Evolutionary conservation across 2,329 filamentous ascomycete genomes (phyloP).

Genomic region (Periglandula ipomoeae): DNA sequence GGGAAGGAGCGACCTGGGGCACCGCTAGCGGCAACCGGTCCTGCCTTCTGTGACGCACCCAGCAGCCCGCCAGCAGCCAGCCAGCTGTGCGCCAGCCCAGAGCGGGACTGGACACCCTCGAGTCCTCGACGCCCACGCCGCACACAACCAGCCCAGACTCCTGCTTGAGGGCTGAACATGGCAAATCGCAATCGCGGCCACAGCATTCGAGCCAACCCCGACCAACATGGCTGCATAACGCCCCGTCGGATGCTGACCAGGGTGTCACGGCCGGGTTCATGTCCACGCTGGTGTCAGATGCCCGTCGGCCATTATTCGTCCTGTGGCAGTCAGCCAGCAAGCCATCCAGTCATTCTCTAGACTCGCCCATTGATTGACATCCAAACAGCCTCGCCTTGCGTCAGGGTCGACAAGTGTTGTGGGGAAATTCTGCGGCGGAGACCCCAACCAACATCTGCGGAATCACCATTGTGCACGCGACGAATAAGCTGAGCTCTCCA

Average conservation of each 20-base stretch:
- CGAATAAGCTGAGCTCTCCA: background rate
- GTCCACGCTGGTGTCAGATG: background rate
- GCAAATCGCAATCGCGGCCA: background rate
- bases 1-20: slow-evolving; percentile 2
- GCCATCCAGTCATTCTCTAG: background rate
- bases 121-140: no score
- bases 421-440: background rate
- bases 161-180: background rate
- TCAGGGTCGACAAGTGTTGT: background rate
- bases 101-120: no score
- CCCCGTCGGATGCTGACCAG: background rate
- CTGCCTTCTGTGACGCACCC: background rate
- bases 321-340: no score
- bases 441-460: background rate
- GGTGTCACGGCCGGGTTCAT: background rate
- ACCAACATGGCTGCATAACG: background rate
- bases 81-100: background rate
- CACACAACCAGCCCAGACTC: background rate
- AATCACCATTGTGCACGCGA: background rate
- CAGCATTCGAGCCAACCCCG: background rate
- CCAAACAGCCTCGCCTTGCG: background rate
- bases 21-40: slow-evolving; percentile 2
- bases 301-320: no score
- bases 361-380: background rate
- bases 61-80: background rate